Conservation (phyloP, 345 rosid genomes). For the Sonneratia alba region DNA sequence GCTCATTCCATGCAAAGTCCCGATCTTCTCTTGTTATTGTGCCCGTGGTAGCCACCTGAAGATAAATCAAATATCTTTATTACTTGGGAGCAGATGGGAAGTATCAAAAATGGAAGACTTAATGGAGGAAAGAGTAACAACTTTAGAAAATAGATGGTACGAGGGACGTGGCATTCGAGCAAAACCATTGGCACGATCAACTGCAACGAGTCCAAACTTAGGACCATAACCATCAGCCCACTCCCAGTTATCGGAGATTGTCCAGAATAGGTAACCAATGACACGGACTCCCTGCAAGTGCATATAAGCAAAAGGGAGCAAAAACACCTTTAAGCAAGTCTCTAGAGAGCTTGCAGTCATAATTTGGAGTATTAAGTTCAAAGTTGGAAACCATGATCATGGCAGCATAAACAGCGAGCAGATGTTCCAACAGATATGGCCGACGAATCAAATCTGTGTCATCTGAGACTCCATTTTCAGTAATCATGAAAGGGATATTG, state of each 20-base stretch:
- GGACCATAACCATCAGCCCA: constrained; percentile 99
- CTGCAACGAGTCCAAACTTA: constrained; percentile 88
- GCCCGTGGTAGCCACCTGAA: constrained; percentile 62
- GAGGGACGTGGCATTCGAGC: constrained; percentile 73
- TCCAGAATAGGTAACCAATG: constrained; percentile 90
- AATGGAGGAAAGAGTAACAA: constrained; percentile 6
- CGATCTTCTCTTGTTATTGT: constrained; percentile 60
- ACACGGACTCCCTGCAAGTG: constrained; percentile 69
- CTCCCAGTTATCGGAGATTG: constrained; percentile 97
- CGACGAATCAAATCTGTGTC: constrained; percentile 78
- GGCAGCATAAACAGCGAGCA: constrained; percentile 82
- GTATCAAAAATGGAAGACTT: background rate
- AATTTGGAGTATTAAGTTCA: constrained; percentile 12
- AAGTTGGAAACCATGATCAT: constrained; percentile 49
- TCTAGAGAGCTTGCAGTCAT: background rate
- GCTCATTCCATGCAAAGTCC: constrained; percentile 59
- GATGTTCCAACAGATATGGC: constrained; percentile 82
- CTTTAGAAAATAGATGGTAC: constrained; percentile 79
- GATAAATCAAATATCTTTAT: constrained; percentile 4
- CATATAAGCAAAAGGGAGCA: constrained; percentile 6
- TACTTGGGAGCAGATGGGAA: background rate
- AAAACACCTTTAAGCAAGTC: background rate
- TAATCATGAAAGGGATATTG: constrained; percentile 66
- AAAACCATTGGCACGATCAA: constrained; percentile 65
- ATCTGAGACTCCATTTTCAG: constrained; percentile 89